A percentile compares a stretch with the other conserved stretches of the same genome.
Conservation (phyloP, 2,329 filamentous ascomycete genomes). For the Hysterium pulicare region DNA sequence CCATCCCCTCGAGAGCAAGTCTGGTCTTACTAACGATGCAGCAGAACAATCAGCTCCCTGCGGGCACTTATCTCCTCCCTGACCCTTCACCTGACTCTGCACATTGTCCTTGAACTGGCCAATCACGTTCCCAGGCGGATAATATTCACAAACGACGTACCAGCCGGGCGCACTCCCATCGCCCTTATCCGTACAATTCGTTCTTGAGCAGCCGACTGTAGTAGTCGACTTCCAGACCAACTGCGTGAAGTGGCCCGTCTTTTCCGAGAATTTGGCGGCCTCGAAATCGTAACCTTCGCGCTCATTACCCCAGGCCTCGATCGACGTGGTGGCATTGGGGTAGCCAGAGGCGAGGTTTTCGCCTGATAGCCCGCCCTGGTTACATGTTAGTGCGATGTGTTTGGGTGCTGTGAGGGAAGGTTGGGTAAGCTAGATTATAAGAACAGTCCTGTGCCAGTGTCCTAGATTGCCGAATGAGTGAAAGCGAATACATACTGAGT, state of each 20-base stretch:
- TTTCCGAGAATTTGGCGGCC: constrained; percentile 48
- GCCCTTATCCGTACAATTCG: constrained; percentile 10
- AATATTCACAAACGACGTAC: constrained; percentile 38
- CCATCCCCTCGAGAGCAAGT: no score
- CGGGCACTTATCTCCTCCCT: constrained; percentile 5
- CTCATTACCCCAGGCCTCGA: constrained; percentile 67
- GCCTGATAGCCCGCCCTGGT: constrained; percentile 60
- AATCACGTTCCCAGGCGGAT: constrained; percentile 35
- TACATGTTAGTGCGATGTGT: not conserved
- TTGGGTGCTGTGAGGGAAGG: no score
- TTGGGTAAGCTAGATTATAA: not conserved
- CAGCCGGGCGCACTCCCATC: constrained; percentile 20
- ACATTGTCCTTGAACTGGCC: constrained; percentile 36
- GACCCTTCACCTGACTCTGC: constrained; percentile 8
- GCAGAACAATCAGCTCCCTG: constrained; percentile 9
- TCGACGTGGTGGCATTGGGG: constrained; percentile 53
- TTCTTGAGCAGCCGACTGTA: constrained; percentile 20
- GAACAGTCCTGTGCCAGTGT: not conserved
- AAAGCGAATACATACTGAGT: constrained; percentile 51
- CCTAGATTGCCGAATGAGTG: no score
- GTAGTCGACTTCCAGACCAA: constrained; percentile 24
- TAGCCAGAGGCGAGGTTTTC: constrained; percentile 74
- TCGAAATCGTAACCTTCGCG: constrained; percentile 57
- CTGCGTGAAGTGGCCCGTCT: constrained; percentile 28
- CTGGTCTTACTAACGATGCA: no score